These are phyloP conservation scores for Geosmithia morbida DNA, from an alignment of 2,329 filamentous ascomycete genomes.

Conservation along the genomic window DNA sequence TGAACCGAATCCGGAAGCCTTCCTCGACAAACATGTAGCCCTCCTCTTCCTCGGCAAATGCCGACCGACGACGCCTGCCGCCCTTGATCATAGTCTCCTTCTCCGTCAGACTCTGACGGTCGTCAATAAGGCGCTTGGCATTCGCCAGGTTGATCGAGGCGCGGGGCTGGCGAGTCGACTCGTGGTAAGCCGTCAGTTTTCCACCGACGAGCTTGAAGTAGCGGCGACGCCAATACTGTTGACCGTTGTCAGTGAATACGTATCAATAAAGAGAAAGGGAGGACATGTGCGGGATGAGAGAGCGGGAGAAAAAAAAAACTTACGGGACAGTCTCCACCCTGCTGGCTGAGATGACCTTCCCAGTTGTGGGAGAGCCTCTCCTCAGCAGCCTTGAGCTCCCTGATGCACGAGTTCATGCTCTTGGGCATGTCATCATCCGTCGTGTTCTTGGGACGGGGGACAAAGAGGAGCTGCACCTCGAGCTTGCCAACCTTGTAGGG, in stretches of 20 bases:
- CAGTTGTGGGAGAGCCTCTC: conserved; percentile 62
- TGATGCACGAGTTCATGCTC: conserved; percentile 94
- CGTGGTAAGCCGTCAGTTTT: conserved; percentile 90
- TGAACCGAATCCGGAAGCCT: conserved; percentile 96
- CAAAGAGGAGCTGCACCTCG: conserved; percentile 85
- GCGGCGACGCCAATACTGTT: conserved; percentile 87
- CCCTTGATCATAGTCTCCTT: conserved; percentile 66
- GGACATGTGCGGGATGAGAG: conserved; percentile 23
- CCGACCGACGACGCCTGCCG: conserved; percentile 76
- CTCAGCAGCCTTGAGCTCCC: conserved; percentile 85
- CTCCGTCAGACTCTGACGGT: conserved; percentile 69
- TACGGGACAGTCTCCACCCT: conserved; percentile 94
- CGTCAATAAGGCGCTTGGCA: conserved; percentile 84
- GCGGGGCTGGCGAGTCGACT: conserved; percentile 85
- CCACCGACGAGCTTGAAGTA: conserved; percentile 91
- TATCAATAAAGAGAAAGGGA: background rate
- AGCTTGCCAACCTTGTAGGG: conserved; percentile 97
- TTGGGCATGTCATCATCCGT: conserved; percentile 97
- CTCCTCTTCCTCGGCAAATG: conserved; percentile 95
- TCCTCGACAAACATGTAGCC: conserved; percentile 99
- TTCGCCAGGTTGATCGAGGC: conserved; percentile 95
- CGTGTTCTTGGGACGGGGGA: conserved; percentile 76
- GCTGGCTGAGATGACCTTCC: conserved; percentile 87
- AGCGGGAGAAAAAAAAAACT: conserved; percentile 24
- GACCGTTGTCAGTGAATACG: background rate